Conservation (phyloP, 116 monocot genomes). For the Zostera marina region DNA sequence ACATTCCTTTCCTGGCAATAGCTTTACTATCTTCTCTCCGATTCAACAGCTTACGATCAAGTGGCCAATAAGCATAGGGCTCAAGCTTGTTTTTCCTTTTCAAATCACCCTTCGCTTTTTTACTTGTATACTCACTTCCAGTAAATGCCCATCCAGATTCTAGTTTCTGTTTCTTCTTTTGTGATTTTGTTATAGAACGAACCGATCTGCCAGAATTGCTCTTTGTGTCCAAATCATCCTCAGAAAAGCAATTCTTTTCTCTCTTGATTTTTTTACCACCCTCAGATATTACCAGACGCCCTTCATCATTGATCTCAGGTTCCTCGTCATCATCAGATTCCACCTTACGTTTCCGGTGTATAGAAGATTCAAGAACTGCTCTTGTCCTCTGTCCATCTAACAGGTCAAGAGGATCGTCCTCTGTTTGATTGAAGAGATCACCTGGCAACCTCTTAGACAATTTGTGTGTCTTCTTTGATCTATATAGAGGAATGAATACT, state of each 20-base stretch:
- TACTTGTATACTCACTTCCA: conserved; percentile 49
- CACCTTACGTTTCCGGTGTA: conserved; percentile 31
- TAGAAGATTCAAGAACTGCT: conserved; percentile 28
- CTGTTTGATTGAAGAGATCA: conserved; percentile 35
- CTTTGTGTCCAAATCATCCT: conserved; percentile 19
- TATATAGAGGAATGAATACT: conserved; percentile 7
- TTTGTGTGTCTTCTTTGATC: conserved; percentile 26
- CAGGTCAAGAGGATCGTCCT: conserved; percentile 68
- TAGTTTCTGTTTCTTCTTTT: conserved; percentile 33
- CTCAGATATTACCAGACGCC: conserved; percentile 64
- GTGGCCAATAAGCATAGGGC: conserved; percentile 75
- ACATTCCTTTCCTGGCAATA: conserved; percentile 56
- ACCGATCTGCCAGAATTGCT: conserved; percentile 16
- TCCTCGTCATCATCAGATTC: conserved; percentile 41
- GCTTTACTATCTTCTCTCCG: conserved; percentile 39
- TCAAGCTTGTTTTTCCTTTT: conserved; percentile 54
- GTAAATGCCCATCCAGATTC: conserved; percentile 77
- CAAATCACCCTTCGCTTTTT: conserved; percentile 48
- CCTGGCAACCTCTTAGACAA: conserved; percentile 42
- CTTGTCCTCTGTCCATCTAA: conserved; percentile 59
- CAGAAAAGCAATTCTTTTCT: conserved; percentile 12
- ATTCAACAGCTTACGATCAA: conserved; percentile 57
- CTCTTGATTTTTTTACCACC: conserved; percentile 24
- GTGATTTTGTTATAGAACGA: conserved; percentile 10
- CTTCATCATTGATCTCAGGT: conserved; percentile 56